Conservation (phyloP, 2,329 filamentous ascomycete genomes). For the Diaporthe humulicola region DNA sequence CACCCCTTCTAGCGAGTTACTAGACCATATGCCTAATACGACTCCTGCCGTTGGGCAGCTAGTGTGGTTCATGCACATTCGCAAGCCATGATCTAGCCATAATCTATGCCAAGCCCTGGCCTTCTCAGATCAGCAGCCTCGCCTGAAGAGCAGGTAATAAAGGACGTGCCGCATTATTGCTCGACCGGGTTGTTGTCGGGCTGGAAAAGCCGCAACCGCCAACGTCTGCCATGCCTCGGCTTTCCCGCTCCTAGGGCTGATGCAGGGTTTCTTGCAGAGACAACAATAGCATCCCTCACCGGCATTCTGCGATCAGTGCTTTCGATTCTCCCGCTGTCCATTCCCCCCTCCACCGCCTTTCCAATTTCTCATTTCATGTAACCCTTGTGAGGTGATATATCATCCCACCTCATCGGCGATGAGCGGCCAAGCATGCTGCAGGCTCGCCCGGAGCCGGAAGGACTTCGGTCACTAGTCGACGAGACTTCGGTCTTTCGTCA, state of each 20-base stretch:
- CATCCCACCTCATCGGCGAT: constrained; percentile 24
- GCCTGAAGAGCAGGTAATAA: neutral
- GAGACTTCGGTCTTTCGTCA: constrained; percentile 13
- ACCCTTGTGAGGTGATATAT: constrained; percentile 8
- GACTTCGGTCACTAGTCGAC: constrained; percentile 22
- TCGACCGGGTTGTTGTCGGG: constrained; percentile 2
- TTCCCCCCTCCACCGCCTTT: constrained; percentile 15
- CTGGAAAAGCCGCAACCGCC: constrained; percentile 11
- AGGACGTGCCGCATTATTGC: neutral
- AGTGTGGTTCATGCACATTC: constrained; percentile 27
- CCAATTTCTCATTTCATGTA: neutral
- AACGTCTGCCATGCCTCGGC: neutral
- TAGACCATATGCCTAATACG: neutral
- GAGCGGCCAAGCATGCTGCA: neutral
- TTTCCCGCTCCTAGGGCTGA: constrained; percentile 29
- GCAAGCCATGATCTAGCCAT: neutral
- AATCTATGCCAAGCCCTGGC: neutral
- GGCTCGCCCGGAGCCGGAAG: constrained; percentile 10
- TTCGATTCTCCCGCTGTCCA: neutral
- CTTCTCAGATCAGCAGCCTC: neutral
- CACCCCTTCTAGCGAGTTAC: neutral
- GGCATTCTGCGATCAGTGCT: neutral
- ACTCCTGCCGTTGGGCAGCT: constrained; percentile 23
- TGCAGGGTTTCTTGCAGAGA: constrained; percentile 8
- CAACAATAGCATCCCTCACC: neutral